These are phyloP conservation scores for Endogone sp. DNA, from an alignment of 192 early-diverging fungal species.

Conservation along the genomic window DNA sequence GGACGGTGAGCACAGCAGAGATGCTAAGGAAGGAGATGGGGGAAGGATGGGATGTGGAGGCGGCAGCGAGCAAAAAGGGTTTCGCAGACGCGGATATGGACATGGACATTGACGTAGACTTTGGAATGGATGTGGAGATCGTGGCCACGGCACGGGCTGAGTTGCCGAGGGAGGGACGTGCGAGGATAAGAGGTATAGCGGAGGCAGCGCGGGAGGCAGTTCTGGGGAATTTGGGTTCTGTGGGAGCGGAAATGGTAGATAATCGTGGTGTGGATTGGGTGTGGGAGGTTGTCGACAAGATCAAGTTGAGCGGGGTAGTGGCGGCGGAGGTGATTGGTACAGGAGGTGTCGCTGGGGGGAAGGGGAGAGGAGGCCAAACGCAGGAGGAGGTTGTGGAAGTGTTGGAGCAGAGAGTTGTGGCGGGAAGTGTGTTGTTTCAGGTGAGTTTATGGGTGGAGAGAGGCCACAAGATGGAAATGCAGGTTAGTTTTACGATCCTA, in stretches of 20 bases:
- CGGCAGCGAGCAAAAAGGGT: background rate
- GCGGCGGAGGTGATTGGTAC: conserved; percentile 25
- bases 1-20: background rate
- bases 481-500: no score
- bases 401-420: conserved; percentile 32
- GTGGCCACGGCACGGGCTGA: background rate
- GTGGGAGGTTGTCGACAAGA: conserved; percentile 30
- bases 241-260: conserved; percentile 4
- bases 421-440: conserved; percentile 39
- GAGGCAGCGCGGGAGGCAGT: background rate
- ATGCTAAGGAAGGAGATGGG: background rate
- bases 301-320: conserved; percentile 23
- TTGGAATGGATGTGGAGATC: conserved; percentile 5
- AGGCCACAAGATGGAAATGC: no score
- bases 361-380: conserved; percentile 4
- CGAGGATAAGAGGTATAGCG: background rate
- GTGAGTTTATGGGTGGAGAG: no score
- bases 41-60: conserved; percentile 14
- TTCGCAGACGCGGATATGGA: conserved; percentile 4
- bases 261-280: conserved; percentile 37
- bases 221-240: background rate
- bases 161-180: background rate
- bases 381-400: conserved; percentile 28
- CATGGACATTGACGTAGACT: conserved; percentile 27
- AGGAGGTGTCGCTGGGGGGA: conserved; percentile 12